These are phyloP conservation scores for Cicer judaicum DNA, from an alignment of 306 rosid species.

Conservation along the genomic window DNA sequence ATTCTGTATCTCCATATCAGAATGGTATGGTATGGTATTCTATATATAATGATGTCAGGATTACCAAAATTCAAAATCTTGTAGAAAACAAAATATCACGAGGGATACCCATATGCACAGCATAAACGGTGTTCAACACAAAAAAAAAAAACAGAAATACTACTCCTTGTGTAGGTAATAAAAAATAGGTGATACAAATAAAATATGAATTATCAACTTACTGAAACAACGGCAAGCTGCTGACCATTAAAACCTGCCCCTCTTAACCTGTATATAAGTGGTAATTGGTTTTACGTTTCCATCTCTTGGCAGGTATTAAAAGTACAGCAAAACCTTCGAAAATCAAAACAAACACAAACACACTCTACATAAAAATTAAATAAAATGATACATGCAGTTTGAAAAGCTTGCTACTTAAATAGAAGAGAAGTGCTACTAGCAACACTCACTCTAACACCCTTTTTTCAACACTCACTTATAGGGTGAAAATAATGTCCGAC, in stretches of 20 bases:
- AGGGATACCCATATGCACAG: slow-evolving; percentile 17
- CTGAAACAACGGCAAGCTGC: slow-evolving; percentile 89
- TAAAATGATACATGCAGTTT: slow-evolving; percentile 8
- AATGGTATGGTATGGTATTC: slow-evolving; percentile 25
- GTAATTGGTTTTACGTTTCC: slow-evolving; percentile 22
- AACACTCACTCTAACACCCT: too few relatives aligned
- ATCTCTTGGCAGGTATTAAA: slow-evolving; percentile 28
- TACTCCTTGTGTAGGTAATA: neutral
- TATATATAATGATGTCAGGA: slow-evolving; percentile 21
- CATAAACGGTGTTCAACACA: slow-evolving; percentile 5
- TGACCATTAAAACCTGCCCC: slow-evolving; percentile 76
- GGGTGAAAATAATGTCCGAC: too few relatives aligned
- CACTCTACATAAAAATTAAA: slow-evolving; percentile 13
- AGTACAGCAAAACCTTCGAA: slow-evolving; percentile 24
- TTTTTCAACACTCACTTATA: too few relatives aligned
- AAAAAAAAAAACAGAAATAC: neutral
- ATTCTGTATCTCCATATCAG: slow-evolving; percentile 28
- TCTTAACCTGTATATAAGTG: slow-evolving; percentile 62
- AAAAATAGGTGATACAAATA: slow-evolving; percentile 34
- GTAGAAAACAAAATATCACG: neutral
- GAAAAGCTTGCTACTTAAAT: slow-evolving; percentile 25
- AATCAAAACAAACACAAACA: neutral
- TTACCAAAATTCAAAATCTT: slow-evolving; percentile 13
- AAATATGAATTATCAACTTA: slow-evolving; percentile 49
- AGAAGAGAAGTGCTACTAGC: neutral